These are phyloP conservation scores for Pulveroboletus sp. DNA, from an alignment of 768 basidiomycete genomes.

Conservation along the genomic window DNA sequence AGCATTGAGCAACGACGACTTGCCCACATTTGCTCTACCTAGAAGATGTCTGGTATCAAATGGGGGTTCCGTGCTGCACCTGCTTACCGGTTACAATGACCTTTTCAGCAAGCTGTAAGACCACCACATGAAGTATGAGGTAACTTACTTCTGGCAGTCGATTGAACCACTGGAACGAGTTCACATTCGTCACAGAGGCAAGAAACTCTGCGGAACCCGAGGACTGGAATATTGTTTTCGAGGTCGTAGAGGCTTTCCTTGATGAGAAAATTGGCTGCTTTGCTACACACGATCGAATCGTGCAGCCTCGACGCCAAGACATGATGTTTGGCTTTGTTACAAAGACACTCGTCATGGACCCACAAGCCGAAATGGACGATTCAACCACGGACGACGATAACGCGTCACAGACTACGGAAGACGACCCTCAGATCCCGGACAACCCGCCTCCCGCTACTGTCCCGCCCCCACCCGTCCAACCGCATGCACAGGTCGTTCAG, in stretches of 20 bases:
- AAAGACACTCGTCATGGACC: conserved; percentile 21
- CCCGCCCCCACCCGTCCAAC: conserved; percentile 34
- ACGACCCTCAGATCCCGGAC: conserved; percentile 74
- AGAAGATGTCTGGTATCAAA: not conserved
- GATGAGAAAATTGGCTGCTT: not conserved
- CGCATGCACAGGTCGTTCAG: conserved; percentile 28
- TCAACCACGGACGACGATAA: conserved; percentile 56
- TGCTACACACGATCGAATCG: not conserved
- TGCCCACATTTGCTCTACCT: conserved; percentile 80
- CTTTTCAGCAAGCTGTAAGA: conserved; percentile 9
- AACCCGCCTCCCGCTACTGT: conserved; percentile 42
- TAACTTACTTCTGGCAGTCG: conserved; percentile 29
- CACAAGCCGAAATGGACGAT: conserved; percentile 34
- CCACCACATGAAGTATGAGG: not conserved
- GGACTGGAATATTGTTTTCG: conserved; percentile 19
- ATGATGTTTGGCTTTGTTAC: conserved; percentile 26
- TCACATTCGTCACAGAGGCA: conserved; percentile 13
- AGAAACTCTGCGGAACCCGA: conserved; percentile 30
- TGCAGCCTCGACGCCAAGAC: conserved; percentile 5
- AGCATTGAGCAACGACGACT: conserved; percentile 70
- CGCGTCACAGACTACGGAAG: conserved; percentile 81
- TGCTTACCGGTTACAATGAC: conserved; percentile 27
- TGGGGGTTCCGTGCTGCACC: not conserved
- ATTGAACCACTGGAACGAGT: conserved; percentile 16
- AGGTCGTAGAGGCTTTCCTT: conserved; percentile 13